Conservation (phyloP, 306 rosid genomes). For the Ceratonia siliqua region DNA sequence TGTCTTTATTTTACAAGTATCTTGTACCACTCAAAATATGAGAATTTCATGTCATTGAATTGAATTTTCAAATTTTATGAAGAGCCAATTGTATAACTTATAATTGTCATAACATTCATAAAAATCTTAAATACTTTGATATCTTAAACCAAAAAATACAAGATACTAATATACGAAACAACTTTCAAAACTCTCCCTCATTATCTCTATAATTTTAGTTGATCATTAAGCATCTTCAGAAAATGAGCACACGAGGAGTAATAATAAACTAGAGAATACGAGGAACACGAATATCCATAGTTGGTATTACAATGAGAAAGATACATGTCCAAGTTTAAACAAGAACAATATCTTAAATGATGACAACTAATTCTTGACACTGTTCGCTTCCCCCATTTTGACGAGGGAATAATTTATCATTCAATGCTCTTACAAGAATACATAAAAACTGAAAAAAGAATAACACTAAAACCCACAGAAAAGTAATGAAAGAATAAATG, state of each 20-base stretch:
- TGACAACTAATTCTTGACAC: constrained; percentile 18
- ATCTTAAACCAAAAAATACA: too few species aligned
- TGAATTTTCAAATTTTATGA: too few species aligned
- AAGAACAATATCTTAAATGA: neutral
- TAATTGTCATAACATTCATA: too few species aligned
- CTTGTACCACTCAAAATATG: too few species aligned
- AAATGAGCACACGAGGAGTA: neutral
- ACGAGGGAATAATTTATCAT: constrained; percentile 38
- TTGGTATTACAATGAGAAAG: constrained; percentile 27
- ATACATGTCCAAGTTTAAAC: constrained; percentile 17
- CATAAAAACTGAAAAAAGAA: constrained; percentile 33
- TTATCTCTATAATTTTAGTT: too few species aligned
- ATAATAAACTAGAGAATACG: neutral
- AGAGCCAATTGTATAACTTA: too few species aligned
- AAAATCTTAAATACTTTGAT: too few species aligned
- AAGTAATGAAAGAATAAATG: constrained; percentile 71
- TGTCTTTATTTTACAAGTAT: too few species aligned
- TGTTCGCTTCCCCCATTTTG: constrained; percentile 14
- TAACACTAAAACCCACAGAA: constrained; percentile 39
- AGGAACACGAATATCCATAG: constrained; percentile 17
- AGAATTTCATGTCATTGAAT: too few species aligned
- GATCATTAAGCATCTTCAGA: too few species aligned
- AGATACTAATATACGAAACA: neutral
- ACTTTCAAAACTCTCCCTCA: too few species aligned
- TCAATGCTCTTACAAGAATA: constrained; percentile 32